Evolutionary conservation across 2,329 filamentous ascomycete genomes (phyloP).

Genomic region (Cryphonectria parasitica): DNA sequence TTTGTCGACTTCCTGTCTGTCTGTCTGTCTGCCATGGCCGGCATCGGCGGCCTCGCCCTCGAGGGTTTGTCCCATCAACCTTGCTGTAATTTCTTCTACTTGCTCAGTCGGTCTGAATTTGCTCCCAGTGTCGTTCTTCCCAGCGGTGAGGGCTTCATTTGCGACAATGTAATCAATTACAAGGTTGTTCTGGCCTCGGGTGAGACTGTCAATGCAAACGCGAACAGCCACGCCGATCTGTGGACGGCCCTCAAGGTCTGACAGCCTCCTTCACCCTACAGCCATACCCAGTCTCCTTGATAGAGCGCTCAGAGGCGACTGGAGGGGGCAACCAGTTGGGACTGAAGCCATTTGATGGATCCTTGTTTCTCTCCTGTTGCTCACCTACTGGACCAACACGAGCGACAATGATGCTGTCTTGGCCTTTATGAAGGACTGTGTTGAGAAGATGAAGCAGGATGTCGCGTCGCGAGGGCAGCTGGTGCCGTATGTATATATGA

Average conservation of each 20-base stretch:
- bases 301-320: neutral
- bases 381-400: no score
- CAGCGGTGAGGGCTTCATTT: slow-evolving; percentile 43
- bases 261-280: slow-evolving; percentile 10
- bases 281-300: slow-evolving; percentile 2
- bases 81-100: slow-evolving; percentile 32
- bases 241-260: no score
- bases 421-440: no score
- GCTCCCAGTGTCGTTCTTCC: slow-evolving; percentile 43
- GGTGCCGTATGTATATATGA: no score
- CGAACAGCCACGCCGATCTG: no score
- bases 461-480: no score
- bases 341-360: neutral
- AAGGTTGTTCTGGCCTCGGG: slow-evolving; percentile 48
- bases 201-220: no score
- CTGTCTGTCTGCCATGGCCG: neutral
- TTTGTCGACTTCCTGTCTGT: neutral
- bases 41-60: slow-evolving; percentile 45
- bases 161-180: slow-evolving; percentile 44
- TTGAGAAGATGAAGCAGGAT: no score
- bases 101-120: slow-evolving; percentile 8
- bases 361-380: no score
- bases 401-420: no score
- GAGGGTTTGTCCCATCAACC: slow-evolving; percentile 34
- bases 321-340: slow-evolving; percentile 16